Evolutionary conservation across 2,329 filamentous ascomycete species (phyloP), one percentile per base, ranked within the genome.

Genomic region (Stromatinia cepivora): DNA sequence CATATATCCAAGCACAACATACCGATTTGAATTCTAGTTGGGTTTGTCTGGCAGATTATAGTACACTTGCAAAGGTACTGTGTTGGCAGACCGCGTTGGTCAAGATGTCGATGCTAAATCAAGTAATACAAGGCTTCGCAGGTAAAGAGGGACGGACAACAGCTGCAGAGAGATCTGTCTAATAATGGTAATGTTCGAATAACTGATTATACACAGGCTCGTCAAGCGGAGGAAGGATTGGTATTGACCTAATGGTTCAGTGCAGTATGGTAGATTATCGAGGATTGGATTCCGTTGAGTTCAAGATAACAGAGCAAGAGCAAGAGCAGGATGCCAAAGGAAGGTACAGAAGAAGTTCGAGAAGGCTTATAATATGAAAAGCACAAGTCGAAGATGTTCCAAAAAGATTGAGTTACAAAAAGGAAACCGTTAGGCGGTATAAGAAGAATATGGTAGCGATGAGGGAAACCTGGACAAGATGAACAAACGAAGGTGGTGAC

Each of bases 141-240:
- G 67, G 46, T 69, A 80, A 76, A 74, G 79, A 80, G 76, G 77
- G 79, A 79, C 76, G 75, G 73, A 77, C 76, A 76, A 76, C 77
- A 76, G 77, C 75, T 77, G 76, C 73, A 67, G 70, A 48, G 64
- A 64, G 36, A 73, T 75, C 75, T 78, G 75, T 79, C 77, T 79
- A 77, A 75, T 77, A 77, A 69, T 69, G 72, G 73, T 75, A 73
- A 58, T 67, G 48, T 69, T 71, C 73, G 65, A 69, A 64, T 68
- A 59, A 74, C 71, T 79, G 75, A 77, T 78, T 76, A 77, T 78
- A 78, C 75, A 78, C 77, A 73, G 70, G 70, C 72, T 75, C 66
- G 71, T 72, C 65, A 69, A 69, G 61, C 48, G 9, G 39, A 69
- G 13, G 50, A 66, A 54, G n/a, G 58, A 64, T 64, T 69, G 58